Base-by-base conservation (phyloP, 2,329 filamentous ascomycete genomes). In the Fusarium ambrosium region DNA sequence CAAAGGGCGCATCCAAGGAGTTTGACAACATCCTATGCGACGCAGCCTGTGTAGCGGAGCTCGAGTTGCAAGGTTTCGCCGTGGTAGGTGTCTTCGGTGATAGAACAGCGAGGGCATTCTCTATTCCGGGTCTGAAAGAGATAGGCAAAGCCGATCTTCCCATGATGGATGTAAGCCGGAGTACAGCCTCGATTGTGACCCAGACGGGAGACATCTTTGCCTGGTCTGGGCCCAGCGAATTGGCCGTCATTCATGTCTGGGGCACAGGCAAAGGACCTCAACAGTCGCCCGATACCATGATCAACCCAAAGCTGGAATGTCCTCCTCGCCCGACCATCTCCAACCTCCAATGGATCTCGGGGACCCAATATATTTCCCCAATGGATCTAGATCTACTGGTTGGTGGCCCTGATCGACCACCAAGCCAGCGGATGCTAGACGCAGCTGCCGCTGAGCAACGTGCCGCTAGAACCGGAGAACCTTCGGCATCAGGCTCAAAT, bases 341-440 rank as follows among this genome's bases (percentile, higher is more conserved):
- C 22, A 98, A 97, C 79, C 84, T 99, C 41, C 95, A 98, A 84
- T 99, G 97, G 97, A 95, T 99, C 62, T 93, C 95, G 0, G 97
- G 97, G 5, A 98, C 96, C 1, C 96, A 98, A 82, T 93, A 97
- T 78, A 89, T 99, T 55, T 95, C 94, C 2, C 93, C 94, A 0
- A 88, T 92, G 2, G 97, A 99, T 79, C 91, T 99, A 79, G 97
- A 98, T 79, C 84, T 98, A 3, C 86, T 99, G 2, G 97, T 99
- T 69, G 95, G 96, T 61, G 96, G 96, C 0, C 92, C 95, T 2
- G 93, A 97, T 79, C 90, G 97, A 4, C 97, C 96, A 4, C 92
- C 95, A 1, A 97, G 94, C 70, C 97, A 97, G 84, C 91, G 93
- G 39, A 97, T 97, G 94, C 82, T 97, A 58, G 93, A 92, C 2